Percentiles rank a stretch among this genome's conserved stretches.
phyloP scores from a whole-genome alignment of 169 alveolate genomes.

The Eimeria praecox region DNA sequence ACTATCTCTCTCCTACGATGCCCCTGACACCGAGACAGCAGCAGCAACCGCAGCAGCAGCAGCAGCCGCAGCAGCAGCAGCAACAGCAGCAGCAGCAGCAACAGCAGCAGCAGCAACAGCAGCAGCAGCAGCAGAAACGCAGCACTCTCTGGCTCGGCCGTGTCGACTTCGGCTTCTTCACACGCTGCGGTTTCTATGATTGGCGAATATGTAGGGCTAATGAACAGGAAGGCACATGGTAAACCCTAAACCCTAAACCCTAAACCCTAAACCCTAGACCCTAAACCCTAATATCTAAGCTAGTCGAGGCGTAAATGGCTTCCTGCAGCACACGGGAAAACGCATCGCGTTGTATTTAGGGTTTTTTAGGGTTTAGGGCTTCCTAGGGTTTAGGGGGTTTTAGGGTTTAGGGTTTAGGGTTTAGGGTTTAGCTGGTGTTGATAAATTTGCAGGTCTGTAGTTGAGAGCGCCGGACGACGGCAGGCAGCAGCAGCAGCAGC shows the following conservation, averaged over 20 bases:
- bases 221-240: conserved; percentile 87
- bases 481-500: conserved; percentile 62
- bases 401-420: conserved; percentile 38
- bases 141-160: conserved; percentile 82
- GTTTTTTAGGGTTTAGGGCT: conserved; percentile 36
- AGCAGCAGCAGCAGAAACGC: conserved; percentile 78
- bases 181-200: conserved; percentile 95
- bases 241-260: conserved; percentile 54
- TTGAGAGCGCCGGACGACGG: conserved; percentile 55
- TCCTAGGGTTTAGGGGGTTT: conserved; percentile 46
- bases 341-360: background rate
- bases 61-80: background rate
- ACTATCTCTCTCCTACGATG: background rate
- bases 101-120: conserved; percentile 44
- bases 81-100: background rate
- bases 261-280: background rate
- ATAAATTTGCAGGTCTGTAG: conserved; percentile 19
- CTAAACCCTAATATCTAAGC: background rate
- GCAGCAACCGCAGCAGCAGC: conserved; percentile 11
- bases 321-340: background rate
- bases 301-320: background rate
- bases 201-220: conserved; percentile 91
- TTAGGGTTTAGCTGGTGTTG: background rate
- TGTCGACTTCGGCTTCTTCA: conserved; percentile 89
- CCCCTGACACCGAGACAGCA: too few relatives aligned